Conservation (phyloP, 257 asterid genomes). For the Henckelia pumila region DNA sequence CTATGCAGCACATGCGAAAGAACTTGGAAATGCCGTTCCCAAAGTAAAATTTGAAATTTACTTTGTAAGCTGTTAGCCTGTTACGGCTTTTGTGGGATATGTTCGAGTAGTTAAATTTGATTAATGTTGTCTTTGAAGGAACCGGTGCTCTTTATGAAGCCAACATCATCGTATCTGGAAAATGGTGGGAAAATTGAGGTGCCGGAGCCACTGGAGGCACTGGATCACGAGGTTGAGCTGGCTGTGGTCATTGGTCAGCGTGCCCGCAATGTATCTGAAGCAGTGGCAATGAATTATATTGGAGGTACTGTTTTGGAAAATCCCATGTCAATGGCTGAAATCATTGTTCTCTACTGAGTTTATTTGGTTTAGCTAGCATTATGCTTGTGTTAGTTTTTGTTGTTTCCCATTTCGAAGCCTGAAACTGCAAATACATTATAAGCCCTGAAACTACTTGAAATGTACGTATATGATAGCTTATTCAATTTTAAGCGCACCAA, state of each 20-base stretch:
- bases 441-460: neutral
- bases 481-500: neutral
- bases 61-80: constrained; percentile 1
- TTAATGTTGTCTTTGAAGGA: constrained; percentile 45
- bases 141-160: constrained; percentile 95
- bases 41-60: constrained; percentile 36
- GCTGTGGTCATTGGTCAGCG: constrained; percentile 86
- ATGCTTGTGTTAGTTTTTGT: neutral
- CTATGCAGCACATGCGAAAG: constrained; percentile 96
- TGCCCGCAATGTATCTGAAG: constrained; percentile 83
- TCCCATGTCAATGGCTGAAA: neutral
- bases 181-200: constrained; percentile 87
- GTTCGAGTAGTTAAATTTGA: constrained; percentile 8
- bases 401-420: neutral
- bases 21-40: constrained; percentile 91
- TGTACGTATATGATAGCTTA: neutral
- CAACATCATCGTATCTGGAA: constrained; percentile 83
- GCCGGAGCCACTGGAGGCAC: constrained; percentile 73
- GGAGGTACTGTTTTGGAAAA: constrained; percentile 49
- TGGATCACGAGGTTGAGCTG: constrained; percentile 96
- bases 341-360: neutral
- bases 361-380: neutral
- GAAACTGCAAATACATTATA: neutral
- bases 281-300: constrained; percentile 73
- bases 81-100: neutral